Conservation (phyloP, 2,329 filamentous ascomycete species). For the Rhexocercosporidium sp. region DNA sequence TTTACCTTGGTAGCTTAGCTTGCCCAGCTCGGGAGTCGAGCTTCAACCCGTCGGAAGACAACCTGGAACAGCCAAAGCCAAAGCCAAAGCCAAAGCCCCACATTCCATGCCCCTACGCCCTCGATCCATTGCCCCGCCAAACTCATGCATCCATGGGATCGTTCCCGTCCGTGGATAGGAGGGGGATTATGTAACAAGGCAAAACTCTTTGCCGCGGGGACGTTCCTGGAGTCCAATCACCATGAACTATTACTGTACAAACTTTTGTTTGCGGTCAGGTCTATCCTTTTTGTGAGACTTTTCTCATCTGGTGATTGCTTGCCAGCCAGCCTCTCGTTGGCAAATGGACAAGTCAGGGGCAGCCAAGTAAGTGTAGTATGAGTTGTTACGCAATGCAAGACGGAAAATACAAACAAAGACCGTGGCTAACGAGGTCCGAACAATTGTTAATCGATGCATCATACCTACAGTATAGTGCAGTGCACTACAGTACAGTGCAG, state of each 20-base stretch:
- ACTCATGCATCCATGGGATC: too few species aligned
- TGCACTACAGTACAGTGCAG: too few species aligned
- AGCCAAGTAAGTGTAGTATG: not conserved
- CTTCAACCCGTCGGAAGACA: not conserved
- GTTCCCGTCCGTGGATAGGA: too few species aligned
- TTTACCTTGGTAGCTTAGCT: not conserved
- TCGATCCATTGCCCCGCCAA: not conserved
- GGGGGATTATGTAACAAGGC: not conserved
- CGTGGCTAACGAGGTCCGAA: not conserved
- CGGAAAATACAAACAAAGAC: constrained; percentile 7
- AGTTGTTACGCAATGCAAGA: not conserved
- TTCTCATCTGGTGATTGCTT: not conserved
- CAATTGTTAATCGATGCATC: not conserved
- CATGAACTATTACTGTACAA: constrained; percentile 6
- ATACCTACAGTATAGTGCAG: too few species aligned
- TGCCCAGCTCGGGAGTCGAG: not conserved
- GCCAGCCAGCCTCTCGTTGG: not conserved
- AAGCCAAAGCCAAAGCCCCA: not conserved
- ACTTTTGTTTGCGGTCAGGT: not conserved
- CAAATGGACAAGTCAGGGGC: not conserved
- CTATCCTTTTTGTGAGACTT: not conserved
- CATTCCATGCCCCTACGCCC: not conserved
- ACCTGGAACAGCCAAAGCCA: not conserved
- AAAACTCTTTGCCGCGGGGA: not conserved
- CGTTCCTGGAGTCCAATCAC: not conserved